phyloP scores from a whole-genome alignment of 257 asterid genomes.

The Nicotiana sylvestris region DNA sequence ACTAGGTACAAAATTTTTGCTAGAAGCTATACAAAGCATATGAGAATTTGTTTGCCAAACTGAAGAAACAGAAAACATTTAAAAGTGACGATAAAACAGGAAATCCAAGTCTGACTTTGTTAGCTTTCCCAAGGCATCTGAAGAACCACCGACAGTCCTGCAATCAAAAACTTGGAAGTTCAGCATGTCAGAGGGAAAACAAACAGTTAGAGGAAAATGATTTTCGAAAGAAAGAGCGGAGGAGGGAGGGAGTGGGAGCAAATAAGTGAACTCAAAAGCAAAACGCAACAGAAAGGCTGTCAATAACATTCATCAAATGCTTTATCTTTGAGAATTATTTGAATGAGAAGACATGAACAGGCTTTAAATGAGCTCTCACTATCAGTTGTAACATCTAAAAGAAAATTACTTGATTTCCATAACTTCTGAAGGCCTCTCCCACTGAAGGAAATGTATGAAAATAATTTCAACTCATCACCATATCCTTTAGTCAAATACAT shows the following conservation, averaged over 20 bases:
- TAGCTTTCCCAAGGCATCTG: slow-evolving; percentile 69
- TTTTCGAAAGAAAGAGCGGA: background rate
- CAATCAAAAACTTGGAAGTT: background rate
- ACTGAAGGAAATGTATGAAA: background rate
- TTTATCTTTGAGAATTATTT: too few species aligned
- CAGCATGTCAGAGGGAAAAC: background rate
- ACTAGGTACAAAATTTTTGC: background rate
- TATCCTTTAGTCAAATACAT: too few species aligned
- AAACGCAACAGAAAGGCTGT: background rate
- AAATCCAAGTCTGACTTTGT: slow-evolving; percentile 64
- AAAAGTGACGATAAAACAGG: slow-evolving; percentile 25
- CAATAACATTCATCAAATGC: too few species aligned
- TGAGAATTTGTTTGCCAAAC: background rate
- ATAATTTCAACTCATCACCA: too few species aligned
- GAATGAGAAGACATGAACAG: too few species aligned
- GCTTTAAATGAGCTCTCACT: too few species aligned
- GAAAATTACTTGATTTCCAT: too few species aligned
- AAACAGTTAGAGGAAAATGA: background rate
- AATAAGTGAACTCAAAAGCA: background rate
- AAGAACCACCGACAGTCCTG: slow-evolving; percentile 86
- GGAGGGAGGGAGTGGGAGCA: background rate
- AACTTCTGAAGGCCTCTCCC: background rate
- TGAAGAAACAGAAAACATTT: background rate
- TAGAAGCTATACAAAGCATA: background rate
- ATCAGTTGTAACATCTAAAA: too few species aligned